phyloP scores from a whole-genome alignment of 2,329 filamentous ascomycete genomes.

The Cercospora sp. region DNA sequence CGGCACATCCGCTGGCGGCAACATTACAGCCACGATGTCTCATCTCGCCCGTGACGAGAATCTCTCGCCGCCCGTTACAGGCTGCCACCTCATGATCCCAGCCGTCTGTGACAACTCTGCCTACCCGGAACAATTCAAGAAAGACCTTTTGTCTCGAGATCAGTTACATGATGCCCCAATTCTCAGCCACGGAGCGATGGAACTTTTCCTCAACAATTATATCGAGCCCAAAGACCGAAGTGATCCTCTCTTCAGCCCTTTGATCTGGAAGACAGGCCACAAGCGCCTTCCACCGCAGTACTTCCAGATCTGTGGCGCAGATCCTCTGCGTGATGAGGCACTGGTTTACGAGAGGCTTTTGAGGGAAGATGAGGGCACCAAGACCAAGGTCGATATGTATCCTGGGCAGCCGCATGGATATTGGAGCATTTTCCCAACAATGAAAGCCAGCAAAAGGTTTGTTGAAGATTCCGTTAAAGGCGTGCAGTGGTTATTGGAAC shows the following conservation, averaged over 20 bases:
- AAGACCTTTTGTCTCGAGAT: slow-evolving; percentile 45
- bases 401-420: slow-evolving; percentile 47
- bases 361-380: slow-evolving; percentile 42
- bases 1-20: slow-evolving; percentile 55
- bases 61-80: slow-evolving; percentile 47
- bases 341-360: slow-evolving; percentile 49
- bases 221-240: slow-evolving; percentile 31
- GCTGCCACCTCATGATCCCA: slow-evolving; percentile 50
- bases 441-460: slow-evolving; percentile 33
- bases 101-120: slow-evolving; percentile 45
- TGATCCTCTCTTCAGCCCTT: slow-evolving; percentile 37
- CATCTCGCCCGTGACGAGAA: slow-evolving; percentile 46
- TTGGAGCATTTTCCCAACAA: slow-evolving; percentile 36
- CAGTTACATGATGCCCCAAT: slow-evolving; percentile 32
- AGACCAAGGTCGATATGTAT: slow-evolving; percentile 48
- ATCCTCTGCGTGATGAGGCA: slow-evolving; percentile 53
- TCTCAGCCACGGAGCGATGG: slow-evolving; percentile 27
- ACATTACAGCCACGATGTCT: slow-evolving; percentile 51
- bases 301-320: slow-evolving; percentile 52
- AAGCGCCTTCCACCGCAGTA: slow-evolving; percentile 46
- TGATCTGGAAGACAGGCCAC: slow-evolving; percentile 36
- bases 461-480: slow-evolving; percentile 35
- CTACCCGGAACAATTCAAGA: slow-evolving; percentile 43
- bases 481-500: slow-evolving; percentile 35
- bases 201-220: slow-evolving; percentile 28